phyloP scores from a whole-genome alignment of 192 early-diverging fungal genomes.

The Coemansia sp. region DNA sequence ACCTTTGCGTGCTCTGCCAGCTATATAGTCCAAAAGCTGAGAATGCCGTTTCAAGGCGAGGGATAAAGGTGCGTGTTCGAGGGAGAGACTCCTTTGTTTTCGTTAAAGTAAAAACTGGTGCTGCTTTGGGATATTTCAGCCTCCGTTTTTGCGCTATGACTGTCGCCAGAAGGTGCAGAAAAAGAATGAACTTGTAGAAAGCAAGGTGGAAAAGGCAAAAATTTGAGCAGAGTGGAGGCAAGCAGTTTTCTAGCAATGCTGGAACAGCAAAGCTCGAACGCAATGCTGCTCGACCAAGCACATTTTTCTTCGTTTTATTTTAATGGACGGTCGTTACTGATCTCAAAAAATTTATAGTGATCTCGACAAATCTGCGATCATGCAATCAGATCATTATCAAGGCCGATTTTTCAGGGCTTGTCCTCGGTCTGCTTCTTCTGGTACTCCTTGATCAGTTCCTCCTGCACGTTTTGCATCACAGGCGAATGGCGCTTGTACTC shows the following conservation, averaged over 20 bases:
- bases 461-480: conserved; percentile 80
- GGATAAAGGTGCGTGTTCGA: too few relatives aligned
- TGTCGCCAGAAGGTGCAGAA: neutral
- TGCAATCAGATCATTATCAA: neutral
- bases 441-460: conserved; percentile 84
- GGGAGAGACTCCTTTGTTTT: too few relatives aligned
- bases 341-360: conserved; percentile 19
- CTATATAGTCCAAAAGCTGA: too few relatives aligned
- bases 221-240: conserved; percentile 6
- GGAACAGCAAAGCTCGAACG: neutral
- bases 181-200: neutral
- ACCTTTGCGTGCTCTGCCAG: neutral
- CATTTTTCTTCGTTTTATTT: neutral
- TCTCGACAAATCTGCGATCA: conserved; percentile 7
- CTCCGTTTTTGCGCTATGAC: conserved; percentile 3
- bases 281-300: neutral
- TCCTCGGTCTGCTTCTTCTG: conserved; percentile 68
- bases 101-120: neutral
- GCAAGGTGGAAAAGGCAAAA: neutral
- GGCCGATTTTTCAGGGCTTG: conserved; percentile 10
- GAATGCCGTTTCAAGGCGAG: too few relatives aligned
- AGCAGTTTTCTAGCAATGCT: neutral
- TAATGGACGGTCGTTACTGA: neutral
- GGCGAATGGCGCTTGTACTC: conserved; percentile 88
- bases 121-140: neutral